These are phyloP conservation scores for Kappamyces sp. DNA, from an alignment of 192 early-diverging fungal genomes.

Conservation along the genomic window DNA sequence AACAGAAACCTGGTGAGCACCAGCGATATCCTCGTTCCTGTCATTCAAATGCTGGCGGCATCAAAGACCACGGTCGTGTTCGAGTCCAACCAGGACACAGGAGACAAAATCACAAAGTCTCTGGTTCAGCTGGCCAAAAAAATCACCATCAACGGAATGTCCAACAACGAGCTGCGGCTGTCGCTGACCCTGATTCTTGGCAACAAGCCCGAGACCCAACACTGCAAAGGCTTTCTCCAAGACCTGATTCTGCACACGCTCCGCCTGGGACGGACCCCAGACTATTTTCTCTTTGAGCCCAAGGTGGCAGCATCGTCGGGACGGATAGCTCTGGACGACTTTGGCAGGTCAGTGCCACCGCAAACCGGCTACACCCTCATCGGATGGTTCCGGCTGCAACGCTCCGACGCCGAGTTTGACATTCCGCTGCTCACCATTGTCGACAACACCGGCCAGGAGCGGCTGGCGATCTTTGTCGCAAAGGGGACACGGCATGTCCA, in stretches of 20 bases:
- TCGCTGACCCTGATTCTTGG: background rate
- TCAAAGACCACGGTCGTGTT: no score
- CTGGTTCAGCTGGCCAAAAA: background rate
- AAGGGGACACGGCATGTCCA: constrained; percentile 40
- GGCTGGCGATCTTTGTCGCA: constrained; percentile 40
- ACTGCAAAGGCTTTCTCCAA: background rate
- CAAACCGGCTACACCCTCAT: constrained; percentile 49
- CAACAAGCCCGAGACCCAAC: background rate
- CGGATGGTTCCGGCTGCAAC: constrained; percentile 57
- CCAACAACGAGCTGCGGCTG: constrained; percentile 3
- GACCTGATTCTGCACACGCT: constrained; percentile 42
- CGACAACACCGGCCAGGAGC: constrained; percentile 40
- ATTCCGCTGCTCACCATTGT: constrained; percentile 39
- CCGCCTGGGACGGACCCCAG: constrained; percentile 56
- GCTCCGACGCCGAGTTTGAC: constrained; percentile 34
- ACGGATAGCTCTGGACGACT: constrained; percentile 33
- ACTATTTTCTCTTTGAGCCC: constrained; percentile 59
- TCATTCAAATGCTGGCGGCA: no score
- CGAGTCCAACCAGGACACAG: no score
- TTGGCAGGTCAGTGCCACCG: constrained; percentile 51
- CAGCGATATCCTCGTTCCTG: no score
- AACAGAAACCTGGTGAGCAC: no score
- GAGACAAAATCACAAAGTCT: background rate
- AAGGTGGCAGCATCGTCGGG: constrained; percentile 22
- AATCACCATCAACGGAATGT: constrained; percentile 4